phyloP scores from a whole-genome alignment of 306 rosid genomes.

The Oemleria cerasiformis region DNA sequence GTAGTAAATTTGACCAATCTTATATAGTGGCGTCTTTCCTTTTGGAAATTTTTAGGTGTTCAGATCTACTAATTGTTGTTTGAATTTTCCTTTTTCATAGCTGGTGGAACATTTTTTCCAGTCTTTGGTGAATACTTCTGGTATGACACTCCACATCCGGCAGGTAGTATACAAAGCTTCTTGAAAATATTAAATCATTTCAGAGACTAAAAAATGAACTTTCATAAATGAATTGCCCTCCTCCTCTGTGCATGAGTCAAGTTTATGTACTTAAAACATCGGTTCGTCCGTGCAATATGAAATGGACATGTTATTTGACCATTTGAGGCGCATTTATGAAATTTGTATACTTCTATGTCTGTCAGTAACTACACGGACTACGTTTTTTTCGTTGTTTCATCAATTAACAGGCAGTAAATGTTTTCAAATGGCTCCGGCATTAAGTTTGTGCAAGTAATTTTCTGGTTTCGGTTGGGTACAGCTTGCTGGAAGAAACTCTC shows the following conservation, averaged over 20 bases:
- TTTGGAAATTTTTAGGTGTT: background rate
- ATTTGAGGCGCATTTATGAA: background rate
- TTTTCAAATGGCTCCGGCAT: slow-evolving; percentile 1
- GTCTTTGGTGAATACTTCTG: slow-evolving; percentile 92
- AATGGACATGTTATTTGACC: background rate
- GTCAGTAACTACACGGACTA: background rate
- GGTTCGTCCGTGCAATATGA: background rate
- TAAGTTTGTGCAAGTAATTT: slow-evolving; percentile 11
- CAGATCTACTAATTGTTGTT: background rate
- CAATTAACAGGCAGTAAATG: background rate
- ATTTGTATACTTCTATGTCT: background rate
- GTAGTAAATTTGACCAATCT: background rate
- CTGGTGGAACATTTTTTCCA: slow-evolving; percentile 98
- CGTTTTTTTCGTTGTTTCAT: background rate
- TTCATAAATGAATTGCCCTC: slow-evolving; percentile 2
- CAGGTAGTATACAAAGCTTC: slow-evolving; percentile 57
- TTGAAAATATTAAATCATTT: slow-evolving; percentile 1
- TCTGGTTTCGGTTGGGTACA: slow-evolving; percentile 36
- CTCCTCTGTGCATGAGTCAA: background rate
- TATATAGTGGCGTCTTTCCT: background rate
- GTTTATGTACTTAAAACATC: background rate
- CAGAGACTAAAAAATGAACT: background rate
- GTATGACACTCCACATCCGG: slow-evolving; percentile 91
- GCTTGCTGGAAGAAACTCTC: slow-evolving; percentile 90
- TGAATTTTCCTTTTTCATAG: slow-evolving; percentile 36